Evolutionary conservation across 108 stramenopile genomes (phyloP).

Genomic region (Skeletonema tropicum): DNA sequence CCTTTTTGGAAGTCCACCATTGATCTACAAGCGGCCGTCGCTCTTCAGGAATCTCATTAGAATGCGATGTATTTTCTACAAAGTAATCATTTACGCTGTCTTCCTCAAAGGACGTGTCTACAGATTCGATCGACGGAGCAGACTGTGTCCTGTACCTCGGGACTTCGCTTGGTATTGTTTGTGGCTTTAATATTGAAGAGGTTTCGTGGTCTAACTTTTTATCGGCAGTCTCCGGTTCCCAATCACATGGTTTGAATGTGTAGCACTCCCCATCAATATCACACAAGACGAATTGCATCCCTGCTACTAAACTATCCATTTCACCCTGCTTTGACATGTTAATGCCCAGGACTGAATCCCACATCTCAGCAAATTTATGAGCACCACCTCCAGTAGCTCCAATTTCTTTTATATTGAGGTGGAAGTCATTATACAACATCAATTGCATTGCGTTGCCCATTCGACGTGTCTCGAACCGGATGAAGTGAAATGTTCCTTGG

Average conservation of each 20-base stretch:
- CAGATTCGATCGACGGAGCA: neutral
- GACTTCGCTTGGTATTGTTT: neutral
- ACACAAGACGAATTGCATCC: constrained; percentile 95
- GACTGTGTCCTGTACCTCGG: neutral
- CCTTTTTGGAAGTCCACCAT: constrained; percentile 91
- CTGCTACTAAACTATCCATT: constrained; percentile 93
- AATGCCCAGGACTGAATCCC: constrained; percentile 88
- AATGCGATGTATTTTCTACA: neutral
- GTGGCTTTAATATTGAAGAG: neutral
- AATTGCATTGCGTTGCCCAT: constrained; percentile 93
- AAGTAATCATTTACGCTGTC: neutral
- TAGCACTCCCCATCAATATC: constrained; percentile 95
- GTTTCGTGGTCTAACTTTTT: neutral
- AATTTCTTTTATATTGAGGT: constrained; percentile 76
- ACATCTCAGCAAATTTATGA: constrained; percentile 93
- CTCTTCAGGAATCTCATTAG: constrained; percentile 10
- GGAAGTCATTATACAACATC: constrained; percentile 81
- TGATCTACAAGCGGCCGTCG: constrained; percentile 51
- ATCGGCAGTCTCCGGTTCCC: constrained; percentile 12
- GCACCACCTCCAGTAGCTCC: constrained; percentile 96
- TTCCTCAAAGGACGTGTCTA: neutral
- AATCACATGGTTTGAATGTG: constrained; percentile 85
- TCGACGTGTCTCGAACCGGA: constrained; percentile 94
- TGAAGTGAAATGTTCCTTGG: constrained; percentile 95
- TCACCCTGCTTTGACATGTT: constrained; percentile 93